Conservation (phyloP, 805 yeast species). For the Cyberlindnera mississippiensis region DNA sequence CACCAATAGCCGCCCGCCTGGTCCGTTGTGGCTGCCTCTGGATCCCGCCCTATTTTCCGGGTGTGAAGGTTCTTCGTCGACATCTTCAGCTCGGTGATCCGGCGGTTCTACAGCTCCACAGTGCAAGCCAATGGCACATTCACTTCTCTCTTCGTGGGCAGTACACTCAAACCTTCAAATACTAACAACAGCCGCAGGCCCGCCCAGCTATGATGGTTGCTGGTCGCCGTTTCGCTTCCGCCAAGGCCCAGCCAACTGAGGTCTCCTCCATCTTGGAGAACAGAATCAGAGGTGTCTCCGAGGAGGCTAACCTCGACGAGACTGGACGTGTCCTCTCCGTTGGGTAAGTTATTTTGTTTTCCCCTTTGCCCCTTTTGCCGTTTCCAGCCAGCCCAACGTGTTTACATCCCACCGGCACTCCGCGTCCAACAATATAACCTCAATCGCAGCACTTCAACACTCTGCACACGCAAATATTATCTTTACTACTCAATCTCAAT, state of each 20-base stretch:
- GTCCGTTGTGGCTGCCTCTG: not conserved
- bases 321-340: constrained; percentile 99
- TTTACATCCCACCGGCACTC: not conserved
- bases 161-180: not conserved
- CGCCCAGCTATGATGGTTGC: constrained; percentile 66
- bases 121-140: too few species aligned
- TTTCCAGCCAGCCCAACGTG: constrained; percentile 1
- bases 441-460: not conserved
- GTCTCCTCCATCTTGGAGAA: constrained; percentile 98
- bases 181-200: constrained; percentile 44
- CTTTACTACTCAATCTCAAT: too few species aligned
- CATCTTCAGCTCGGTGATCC: not conserved
- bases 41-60: constrained; percentile 3
- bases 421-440: too few species aligned
- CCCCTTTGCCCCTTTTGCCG: not conserved
- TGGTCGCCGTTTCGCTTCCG: constrained; percentile 82
- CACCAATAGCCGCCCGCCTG: not conserved
- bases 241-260: constrained; percentile 98
- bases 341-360: constrained; percentile 52
- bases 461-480: too few species aligned
- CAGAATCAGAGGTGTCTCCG: constrained; percentile 98
- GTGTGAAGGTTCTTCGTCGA: not conserved
- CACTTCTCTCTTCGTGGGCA: too few species aligned
- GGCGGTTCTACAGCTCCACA: not conserved
- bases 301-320: constrained; percentile 96